A percentile compares a stretch with the other conserved stretches of the same genome.
phyloP scores from a whole-genome alignment of 371 early-diverging fungal genomes.

The Actinomortierella wolfii region DNA sequence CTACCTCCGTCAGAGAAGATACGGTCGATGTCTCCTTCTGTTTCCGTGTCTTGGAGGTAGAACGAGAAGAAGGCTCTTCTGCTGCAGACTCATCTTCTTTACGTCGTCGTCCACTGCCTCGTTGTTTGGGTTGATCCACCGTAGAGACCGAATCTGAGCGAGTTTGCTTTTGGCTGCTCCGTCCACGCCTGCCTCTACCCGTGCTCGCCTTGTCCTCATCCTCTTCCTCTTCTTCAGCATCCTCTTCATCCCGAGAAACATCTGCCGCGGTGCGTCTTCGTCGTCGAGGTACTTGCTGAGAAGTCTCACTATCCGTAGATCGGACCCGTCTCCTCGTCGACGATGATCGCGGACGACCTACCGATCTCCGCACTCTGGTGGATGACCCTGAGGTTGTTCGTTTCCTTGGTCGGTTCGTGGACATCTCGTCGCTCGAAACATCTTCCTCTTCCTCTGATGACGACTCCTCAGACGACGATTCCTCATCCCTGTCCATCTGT shows the following conservation, averaged over 20 bases:
- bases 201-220: background rate
- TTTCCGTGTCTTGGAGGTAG: constrained; percentile 13
- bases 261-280: background rate
- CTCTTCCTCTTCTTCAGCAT: background rate
- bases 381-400: constrained; percentile 3
- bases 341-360: too few species aligned
- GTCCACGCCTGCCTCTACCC: background rate
- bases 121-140: too few species aligned
- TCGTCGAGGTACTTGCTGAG: background rate
- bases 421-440: background rate
- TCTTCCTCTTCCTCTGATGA: background rate
- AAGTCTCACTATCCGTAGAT: background rate
- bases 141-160: too few species aligned
- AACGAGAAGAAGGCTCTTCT: background rate
- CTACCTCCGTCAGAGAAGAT: constrained; percentile 1
- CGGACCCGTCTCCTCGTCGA: too few species aligned
- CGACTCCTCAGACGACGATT: constrained; percentile 4
- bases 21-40: background rate
- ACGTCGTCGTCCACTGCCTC: too few species aligned
- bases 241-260: background rate
- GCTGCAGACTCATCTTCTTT: too few species aligned
- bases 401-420: background rate
- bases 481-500: constrained; percentile 13
- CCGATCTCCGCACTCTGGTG: constrained; percentile 9
- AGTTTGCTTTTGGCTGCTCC: background rate